Conservation (phyloP, 1,284 basidiomycete genomes). For the Leccinum pachyderme region DNA sequence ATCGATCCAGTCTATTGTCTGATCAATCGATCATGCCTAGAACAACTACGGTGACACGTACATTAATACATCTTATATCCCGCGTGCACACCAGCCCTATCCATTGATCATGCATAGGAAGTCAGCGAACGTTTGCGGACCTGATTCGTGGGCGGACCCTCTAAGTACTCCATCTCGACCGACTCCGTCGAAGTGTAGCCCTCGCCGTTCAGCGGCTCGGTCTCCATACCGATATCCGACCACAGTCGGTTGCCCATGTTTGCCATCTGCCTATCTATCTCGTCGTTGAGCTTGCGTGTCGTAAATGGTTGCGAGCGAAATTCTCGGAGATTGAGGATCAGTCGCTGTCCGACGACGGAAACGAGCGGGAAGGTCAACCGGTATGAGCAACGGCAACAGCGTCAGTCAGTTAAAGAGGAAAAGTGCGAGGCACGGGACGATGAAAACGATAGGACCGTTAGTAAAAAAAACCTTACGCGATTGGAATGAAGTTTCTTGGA, state of each 20-base stretch:
- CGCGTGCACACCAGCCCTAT: no score
- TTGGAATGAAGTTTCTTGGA: constrained; percentile 5
- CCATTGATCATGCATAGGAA: no score
- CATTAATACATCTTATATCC: no score
- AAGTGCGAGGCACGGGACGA: not conserved
- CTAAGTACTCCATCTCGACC: not conserved
- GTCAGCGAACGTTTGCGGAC: no score
- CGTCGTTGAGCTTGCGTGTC: constrained; percentile 9
- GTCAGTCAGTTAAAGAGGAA: not conserved
- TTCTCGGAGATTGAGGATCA: constrained; percentile 20
- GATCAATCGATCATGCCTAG: no score
- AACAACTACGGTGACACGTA: no score
- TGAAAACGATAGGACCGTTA: not conserved
- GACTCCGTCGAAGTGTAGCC: not conserved
- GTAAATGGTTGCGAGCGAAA: not conserved
- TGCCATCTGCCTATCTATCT: constrained; percentile 19
- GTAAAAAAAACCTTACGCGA: not conserved
- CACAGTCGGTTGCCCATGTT: not conserved
- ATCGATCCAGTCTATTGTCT: no score
- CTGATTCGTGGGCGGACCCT: no score
- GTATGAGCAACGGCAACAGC: not conserved
- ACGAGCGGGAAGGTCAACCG: constrained; percentile 9
- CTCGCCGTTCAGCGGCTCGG: not conserved
- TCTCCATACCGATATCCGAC: not conserved
- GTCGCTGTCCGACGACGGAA: constrained; percentile 15